Evolutionary conservation across 768 basidiomycete species (phyloP), one percentile per base, ranked within the genome.

Genomic region (Mycena crocata): DNA sequence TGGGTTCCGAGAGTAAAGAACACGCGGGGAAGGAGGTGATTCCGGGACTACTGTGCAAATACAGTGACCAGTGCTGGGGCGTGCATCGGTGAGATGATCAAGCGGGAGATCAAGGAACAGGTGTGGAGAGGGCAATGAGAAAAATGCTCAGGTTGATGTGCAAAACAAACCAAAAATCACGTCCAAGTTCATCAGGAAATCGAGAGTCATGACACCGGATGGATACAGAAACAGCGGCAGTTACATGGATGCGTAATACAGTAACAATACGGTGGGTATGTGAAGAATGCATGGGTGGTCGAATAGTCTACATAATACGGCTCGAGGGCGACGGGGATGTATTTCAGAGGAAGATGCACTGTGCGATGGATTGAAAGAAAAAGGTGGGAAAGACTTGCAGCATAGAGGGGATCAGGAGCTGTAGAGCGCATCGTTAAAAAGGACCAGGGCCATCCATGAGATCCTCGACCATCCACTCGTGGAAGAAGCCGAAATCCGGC

Each of bases 401-500:
- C 6, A 5, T 28, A 26, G 9, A n/a, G 26, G 26, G 23, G 26
- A 48, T 48, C 26, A 30, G 19, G 26, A 48, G 13, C 5, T 28
- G 26, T 15, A 48, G 46, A 21, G 26, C 23, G 26, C 4, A 17
- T 48, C 46, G 46, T 48, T 28, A 17, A 17, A 30, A 28, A 15
- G 21, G 17, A 21, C 21, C 6, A 42, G 21, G 12, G 14, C 26
- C 26, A 28, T 10, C 7, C 6, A 14, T 3, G 2, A n/a, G 32
- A 17, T 23, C 26, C 3, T 31, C 58, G 28, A 31, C 5, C 5
- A 24, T 30, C 58, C 58, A 50, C 24, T 48, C 28, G 30, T 39
- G 48, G 35, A 50, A 60, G 58, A 60, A 60, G 8, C 58, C 58
- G 13, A 60, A 51, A 49, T 60, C 58, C 4, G n/a, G 30, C 3